These are phyloP conservation scores for Carex littledalei DNA, from an alignment of 176 grass and related monocot species.

Conservation along the genomic window DNA sequence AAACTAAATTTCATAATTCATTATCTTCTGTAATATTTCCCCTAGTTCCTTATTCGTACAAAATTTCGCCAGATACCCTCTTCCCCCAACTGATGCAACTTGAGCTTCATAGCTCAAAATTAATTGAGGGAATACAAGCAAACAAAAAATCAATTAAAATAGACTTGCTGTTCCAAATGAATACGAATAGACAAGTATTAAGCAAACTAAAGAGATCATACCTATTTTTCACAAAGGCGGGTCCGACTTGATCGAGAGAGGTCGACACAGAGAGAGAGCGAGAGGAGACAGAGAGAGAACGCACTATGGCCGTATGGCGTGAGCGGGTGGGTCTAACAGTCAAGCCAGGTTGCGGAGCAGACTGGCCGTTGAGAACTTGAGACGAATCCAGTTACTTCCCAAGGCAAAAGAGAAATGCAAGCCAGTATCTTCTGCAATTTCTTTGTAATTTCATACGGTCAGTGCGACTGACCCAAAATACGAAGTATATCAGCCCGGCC, in stretches of 20 bases:
- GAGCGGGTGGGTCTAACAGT: not conserved
- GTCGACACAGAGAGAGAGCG: not conserved
- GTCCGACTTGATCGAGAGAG: not conserved
- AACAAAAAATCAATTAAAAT: not conserved
- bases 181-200: not conserved
- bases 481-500: not conserved
- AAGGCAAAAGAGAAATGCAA: not conserved
- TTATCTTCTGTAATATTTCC: not conserved
- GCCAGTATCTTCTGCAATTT: not conserved
- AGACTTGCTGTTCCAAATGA: not conserved
- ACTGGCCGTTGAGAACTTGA: not conserved
- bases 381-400: not conserved
- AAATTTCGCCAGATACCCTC: not conserved
- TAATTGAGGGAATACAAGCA: not conserved
- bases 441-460: not conserved
- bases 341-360: not conserved
- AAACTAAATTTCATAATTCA: not conserved
- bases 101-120: not conserved
- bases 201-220: not conserved
- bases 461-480: not conserved
- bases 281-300: not conserved
- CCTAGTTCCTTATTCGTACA: not conserved
- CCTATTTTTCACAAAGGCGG: not conserved
- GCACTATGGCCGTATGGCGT: not conserved
- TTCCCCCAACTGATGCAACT: not conserved